Evolutionary conservation across 148 eudicot genomes (phyloP).

Genomic region (Vaccinium corymbosum): DNA sequence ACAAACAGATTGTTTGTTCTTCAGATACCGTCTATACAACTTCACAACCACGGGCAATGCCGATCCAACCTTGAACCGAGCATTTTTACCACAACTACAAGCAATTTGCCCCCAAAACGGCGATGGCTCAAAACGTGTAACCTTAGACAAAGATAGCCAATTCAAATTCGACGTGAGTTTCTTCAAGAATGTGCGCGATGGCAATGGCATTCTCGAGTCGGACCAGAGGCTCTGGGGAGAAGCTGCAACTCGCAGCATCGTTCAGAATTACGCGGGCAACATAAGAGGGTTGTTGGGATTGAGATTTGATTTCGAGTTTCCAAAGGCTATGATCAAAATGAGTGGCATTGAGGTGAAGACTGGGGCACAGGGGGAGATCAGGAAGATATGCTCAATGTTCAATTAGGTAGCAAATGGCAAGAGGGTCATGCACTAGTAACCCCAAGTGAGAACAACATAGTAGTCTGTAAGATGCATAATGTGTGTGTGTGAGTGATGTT

Average conservation of each 20-base stretch:
- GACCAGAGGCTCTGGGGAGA: conserved; percentile 75
- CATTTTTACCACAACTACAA: conserved; percentile 44
- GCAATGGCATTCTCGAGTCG: conserved; percentile 63
- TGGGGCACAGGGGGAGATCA: conserved; percentile 62
- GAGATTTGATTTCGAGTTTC: conserved; percentile 57
- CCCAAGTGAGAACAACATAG: neutral
- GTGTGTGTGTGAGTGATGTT: neutral
- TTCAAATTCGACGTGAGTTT: conserved; percentile 50
- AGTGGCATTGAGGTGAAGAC: conserved; percentile 73
- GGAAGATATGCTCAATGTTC: conserved; percentile 56
- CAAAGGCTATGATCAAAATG: conserved; percentile 73
- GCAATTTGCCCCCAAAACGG: conserved; percentile 49
- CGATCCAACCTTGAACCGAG: conserved; percentile 57
- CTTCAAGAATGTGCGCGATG: conserved; percentile 63
- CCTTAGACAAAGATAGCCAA: conserved; percentile 47
- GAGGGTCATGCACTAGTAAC: neutral
- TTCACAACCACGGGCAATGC: conserved; percentile 68
- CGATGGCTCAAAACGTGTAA: conserved; percentile 55
- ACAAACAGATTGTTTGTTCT: conserved; percentile 60
- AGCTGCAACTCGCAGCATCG: conserved; percentile 33
- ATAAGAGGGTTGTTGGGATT: conserved; percentile 61
- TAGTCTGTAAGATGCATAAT: neutral
- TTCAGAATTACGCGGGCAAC: conserved; percentile 64
- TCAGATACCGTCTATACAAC: conserved; percentile 72
- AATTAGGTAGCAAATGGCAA: conserved; percentile 26